Conservation (phyloP, 2,329 filamentous ascomycete species). For the Cladophialophora bantiana region DNA sequence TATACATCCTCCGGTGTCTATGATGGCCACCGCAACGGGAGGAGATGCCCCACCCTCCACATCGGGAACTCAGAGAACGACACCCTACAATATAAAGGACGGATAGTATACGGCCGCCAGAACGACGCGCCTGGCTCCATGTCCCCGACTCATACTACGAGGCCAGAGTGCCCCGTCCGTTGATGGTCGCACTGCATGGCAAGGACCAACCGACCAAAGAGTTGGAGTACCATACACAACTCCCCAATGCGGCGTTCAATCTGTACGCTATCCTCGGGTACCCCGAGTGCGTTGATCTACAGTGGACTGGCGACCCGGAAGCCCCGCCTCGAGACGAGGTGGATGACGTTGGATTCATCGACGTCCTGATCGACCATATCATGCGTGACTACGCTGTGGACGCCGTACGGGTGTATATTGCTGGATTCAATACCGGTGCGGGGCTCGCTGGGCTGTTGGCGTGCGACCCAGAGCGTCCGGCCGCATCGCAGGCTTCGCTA, state of each 20-base stretch:
- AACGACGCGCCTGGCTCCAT: background rate
- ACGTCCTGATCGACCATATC: conserved; percentile 52
- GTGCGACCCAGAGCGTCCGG: conserved; percentile 48
- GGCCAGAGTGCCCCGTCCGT: background rate
- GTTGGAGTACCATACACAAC: conserved; percentile 16
- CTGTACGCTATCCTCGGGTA: conserved; percentile 54
- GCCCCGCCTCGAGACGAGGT: conserved; percentile 42
- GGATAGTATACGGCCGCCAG: background rate
- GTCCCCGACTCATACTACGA: background rate
- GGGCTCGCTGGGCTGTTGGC: conserved; percentile 58
- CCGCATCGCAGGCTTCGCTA: conserved; percentile 58
- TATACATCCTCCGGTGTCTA: background rate
- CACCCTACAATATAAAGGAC: background rate
- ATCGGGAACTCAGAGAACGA: background rate
- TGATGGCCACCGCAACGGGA: background rate
- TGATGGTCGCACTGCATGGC: conserved; percentile 6
- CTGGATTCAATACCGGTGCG: conserved; percentile 63
- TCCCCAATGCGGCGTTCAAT: conserved; percentile 8
- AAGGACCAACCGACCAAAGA: conserved; percentile 4
- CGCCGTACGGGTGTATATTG: conserved; percentile 53
- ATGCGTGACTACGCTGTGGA: conserved; percentile 46
- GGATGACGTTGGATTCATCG: conserved; percentile 55
- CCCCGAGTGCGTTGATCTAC: conserved; percentile 49
- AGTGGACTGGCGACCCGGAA: conserved; percentile 55
- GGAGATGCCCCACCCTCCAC: background rate